phyloP scores from a whole-genome alignment of 1,284 basidiomycete species.

The Vanrija pseudolonga region DNA sequence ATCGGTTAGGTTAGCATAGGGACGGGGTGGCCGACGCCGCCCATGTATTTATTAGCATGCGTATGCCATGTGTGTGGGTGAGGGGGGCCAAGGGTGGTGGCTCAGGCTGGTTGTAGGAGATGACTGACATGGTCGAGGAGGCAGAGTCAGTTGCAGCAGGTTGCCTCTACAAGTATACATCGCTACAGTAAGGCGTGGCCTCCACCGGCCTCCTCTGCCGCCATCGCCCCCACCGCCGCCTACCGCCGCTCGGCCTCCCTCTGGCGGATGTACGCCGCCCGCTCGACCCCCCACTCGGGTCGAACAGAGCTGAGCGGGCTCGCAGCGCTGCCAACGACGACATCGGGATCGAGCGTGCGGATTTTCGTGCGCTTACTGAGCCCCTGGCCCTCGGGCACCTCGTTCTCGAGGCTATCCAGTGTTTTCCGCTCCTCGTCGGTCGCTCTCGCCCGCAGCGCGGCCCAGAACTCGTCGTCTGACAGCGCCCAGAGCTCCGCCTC shows the following conservation, averaged over 20 bases:
- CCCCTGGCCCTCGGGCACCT: not conserved
- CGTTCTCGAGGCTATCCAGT: constrained; percentile 6
- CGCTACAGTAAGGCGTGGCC: no score
- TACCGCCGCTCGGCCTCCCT: not conserved
- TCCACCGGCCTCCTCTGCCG: no score
- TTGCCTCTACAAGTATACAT: no score
- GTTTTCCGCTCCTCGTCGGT: not conserved
- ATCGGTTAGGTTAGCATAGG: no score
- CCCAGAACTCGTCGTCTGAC: constrained; percentile 12
- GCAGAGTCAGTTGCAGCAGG: no score
- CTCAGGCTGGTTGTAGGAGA: no score
- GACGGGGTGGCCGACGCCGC: no score
- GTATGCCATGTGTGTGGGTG: no score
- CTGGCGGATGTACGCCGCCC: constrained; percentile 8
- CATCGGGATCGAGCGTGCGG: constrained; percentile 16
- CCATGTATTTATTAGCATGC: no score
- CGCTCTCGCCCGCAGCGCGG: not conserved
- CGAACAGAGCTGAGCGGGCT: not conserved
- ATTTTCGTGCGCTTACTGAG: constrained; percentile 3
- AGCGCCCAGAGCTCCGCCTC: constrained; percentile 13
- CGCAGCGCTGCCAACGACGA: not conserved
- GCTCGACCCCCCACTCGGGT: constrained; percentile 6
- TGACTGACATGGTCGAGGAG: no score
- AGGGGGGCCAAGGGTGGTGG: no score
- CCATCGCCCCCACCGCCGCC: no score